Base-by-base conservation (phyloP, 2,329 filamentous ascomycete genomes). In the Dactylellina parvicollis region DNA sequence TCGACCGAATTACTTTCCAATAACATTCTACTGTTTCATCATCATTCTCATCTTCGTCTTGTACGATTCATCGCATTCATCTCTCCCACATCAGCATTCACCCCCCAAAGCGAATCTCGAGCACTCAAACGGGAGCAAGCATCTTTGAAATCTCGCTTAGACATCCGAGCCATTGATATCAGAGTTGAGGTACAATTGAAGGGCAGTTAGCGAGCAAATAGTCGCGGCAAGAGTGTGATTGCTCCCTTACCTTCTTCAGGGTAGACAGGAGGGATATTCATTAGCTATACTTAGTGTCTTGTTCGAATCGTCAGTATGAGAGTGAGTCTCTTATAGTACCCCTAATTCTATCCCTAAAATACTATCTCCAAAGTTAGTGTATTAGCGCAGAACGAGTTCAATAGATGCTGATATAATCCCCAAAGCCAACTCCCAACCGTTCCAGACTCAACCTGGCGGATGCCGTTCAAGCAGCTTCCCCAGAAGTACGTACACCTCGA, bases 391-490 rank as follows among this genome's bases (percentile, higher is more conserved):
- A 32, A 20, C 10, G 55, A 26, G 16, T 5, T 14, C 28, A 9
- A 16, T 14, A 14, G 18, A 55, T 61, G 46, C 46, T 60, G 49
- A 61, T 28, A 14, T 20, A 14, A 32, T 42, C 28, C 9, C 14
- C 14, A 18, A 57, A 64, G 66, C 18, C 47, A 9, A 24, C 60
- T 1, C 47, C n/a, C 7, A 28, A n/a, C 2, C 20, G 26, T 14
- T 59, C 52, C 9, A 65, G 36, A 36, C 18, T 49, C 28, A 54
- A 61, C 22, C 47, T 44, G 14, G 52, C 18, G 16, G 54, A 24
- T 10, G 22, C 44, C 1, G 50, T 28, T 20, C 46, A 73, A 24
- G 18, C 54, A 40, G n/a, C 46, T 14, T 34, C 55, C 2, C 28
- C 36, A 12, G 49, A 40, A 36, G 30, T 40, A 18, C 57, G 50